Evolutionary conservation across 2,329 filamentous ascomycete species (phyloP).

Genomic region (Emericellopsis atlantica): DNA sequence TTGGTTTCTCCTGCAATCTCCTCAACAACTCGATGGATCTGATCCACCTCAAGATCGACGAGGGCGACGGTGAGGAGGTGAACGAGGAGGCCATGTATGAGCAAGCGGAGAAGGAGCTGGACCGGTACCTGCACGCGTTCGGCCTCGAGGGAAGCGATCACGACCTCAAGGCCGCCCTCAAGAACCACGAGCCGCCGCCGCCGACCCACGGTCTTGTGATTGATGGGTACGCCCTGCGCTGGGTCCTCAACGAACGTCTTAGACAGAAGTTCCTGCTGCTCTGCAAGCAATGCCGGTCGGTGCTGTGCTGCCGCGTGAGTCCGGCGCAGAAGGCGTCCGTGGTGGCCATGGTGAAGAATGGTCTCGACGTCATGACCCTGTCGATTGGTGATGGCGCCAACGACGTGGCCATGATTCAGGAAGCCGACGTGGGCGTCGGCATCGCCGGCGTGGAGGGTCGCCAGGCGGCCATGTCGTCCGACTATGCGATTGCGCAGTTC

Average conservation of each 20-base stretch:
- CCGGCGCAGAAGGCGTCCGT: slow-evolving; percentile 97
- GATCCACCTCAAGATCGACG: slow-evolving; percentile 75
- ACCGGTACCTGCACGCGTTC: slow-evolving; percentile 61
- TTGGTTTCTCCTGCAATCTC: slow-evolving; percentile 96
- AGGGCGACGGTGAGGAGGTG: slow-evolving; percentile 46
- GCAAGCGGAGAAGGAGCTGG: slow-evolving; percentile 56
- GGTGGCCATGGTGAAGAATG: slow-evolving; percentile 87
- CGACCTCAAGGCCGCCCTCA: slow-evolving; percentile 66
- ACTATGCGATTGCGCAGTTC: slow-evolving; percentile 93
- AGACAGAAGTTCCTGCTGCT: slow-evolving; percentile 89
- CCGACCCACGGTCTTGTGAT: slow-evolving; percentile 89
- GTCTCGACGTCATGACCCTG: slow-evolving; percentile 90
- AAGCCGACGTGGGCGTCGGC: slow-evolving; percentile 91
- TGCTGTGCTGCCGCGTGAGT: slow-evolving; percentile 94
- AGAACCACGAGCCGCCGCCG: slow-evolving; percentile 74
- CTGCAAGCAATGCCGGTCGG: slow-evolving; percentile 94
- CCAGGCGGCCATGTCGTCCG: slow-evolving; percentile 90
- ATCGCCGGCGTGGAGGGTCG: slow-evolving; percentile 88
- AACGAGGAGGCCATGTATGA: slow-evolving; percentile 36
- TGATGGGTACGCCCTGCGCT: slow-evolving; percentile 84
- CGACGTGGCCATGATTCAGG: slow-evolving; percentile 96
- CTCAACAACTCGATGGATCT: slow-evolving; percentile 97
- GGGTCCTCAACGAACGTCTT: slow-evolving; percentile 69
- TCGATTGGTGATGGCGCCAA: slow-evolving; percentile 91
- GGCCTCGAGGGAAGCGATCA: slow-evolving; percentile 72